Percentiles rank a stretch among this genome's conserved stretches.
Conservation (phyloP, 345 rosid species). For the Mercurialis annua region DNA sequence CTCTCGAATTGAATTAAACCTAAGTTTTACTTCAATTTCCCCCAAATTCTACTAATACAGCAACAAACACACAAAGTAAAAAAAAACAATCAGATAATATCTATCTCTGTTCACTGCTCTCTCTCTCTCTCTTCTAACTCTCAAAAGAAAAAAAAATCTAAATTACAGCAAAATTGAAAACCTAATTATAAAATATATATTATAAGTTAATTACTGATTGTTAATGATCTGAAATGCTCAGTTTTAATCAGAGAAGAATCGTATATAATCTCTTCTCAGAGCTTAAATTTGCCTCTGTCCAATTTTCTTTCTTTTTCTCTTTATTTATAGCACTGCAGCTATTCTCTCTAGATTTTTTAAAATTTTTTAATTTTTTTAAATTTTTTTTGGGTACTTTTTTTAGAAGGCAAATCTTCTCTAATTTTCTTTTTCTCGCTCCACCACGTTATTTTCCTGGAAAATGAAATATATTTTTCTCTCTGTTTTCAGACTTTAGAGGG, state of each 20-base stretch:
- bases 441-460: conserved; percentile 10
- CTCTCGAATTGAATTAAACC: not conserved
- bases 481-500: too few species aligned
- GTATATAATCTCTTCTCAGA: conserved; percentile 7
- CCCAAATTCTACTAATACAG: not conserved
- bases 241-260: not conserved
- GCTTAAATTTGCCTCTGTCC: conserved; percentile 11
- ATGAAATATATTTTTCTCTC: not conserved
- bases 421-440: not conserved
- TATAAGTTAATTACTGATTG: not conserved
- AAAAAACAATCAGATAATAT: conserved; percentile 18
- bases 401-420: not conserved
- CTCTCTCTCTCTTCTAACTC: not conserved
- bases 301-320: not conserved
- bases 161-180: too few species aligned
- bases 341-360: conserved; percentile 17
- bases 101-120: not conserved
- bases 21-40: conserved; percentile 7
- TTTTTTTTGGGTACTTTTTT: too few species aligned
- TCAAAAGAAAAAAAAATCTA: too few species aligned
- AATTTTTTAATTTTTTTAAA: not conserved
- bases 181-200: too few species aligned
- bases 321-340: not conserved
- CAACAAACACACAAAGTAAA: conserved; percentile 1
- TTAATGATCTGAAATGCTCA: conserved; percentile 24